phyloP scores from a whole-genome alignment of 2,329 filamentous ascomycete genomes.

The Colletotrichum lentis region DNA sequence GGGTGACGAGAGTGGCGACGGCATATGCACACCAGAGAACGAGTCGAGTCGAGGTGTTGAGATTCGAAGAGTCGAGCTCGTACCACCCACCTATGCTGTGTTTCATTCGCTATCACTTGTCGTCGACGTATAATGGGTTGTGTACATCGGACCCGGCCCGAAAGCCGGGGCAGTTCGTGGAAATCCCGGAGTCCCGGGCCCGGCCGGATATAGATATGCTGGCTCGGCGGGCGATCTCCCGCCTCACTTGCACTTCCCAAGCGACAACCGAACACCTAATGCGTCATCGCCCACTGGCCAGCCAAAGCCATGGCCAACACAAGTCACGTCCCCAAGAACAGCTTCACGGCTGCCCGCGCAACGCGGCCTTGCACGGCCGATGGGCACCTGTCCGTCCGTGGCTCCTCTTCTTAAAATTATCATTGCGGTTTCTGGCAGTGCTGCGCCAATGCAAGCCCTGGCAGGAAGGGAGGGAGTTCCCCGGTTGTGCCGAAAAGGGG shows the following conservation, averaged over 20 bases:
- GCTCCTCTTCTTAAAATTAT: neutral
- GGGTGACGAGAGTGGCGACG: no score
- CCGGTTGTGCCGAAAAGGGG: conserved; percentile 35
- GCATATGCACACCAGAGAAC: neutral
- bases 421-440: neutral
- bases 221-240: conserved; percentile 25
- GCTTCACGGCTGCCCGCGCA: neutral
- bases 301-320: neutral
- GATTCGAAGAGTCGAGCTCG: neutral
- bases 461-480: conserved; percentile 12
- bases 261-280: conserved; percentile 1
- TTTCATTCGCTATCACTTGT: neutral
- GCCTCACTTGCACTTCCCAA: neutral
- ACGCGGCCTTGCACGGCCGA: neutral
- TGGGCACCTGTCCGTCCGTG: neutral
- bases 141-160: neutral
- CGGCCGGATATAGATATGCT: conserved; percentile 6
- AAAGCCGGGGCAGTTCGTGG: conserved; percentile 5
- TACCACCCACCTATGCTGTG: neutral
- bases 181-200: conserved; percentile 5
- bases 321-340: neutral
- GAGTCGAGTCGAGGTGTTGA: neutral
- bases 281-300: neutral
- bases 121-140: neutral
- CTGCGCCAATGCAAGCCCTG: neutral